Evolutionary conservation across 345 rosid species (phyloP).

Genomic region (Arabidopsis thaliana): DNA sequence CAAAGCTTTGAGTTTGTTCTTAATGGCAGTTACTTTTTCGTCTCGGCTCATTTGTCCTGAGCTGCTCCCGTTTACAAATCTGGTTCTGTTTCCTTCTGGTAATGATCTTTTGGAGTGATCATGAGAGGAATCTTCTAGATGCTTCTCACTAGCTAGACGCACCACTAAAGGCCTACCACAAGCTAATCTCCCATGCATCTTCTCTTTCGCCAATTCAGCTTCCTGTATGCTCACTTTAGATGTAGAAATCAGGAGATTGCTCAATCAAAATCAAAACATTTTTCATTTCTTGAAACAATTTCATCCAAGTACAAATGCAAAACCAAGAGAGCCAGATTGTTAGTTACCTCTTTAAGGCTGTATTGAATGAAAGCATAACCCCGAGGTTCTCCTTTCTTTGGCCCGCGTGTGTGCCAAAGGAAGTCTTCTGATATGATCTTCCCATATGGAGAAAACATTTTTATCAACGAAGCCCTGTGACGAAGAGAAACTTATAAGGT

Average conservation of each 20-base stretch:
- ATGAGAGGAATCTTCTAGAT: slow-evolving; percentile 51
- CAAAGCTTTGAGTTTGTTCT: slow-evolving; percentile 81
- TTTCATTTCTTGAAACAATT: not conserved
- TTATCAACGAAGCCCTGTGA: slow-evolving; percentile 79
- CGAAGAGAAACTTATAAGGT: not conserved
- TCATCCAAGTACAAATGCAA: slow-evolving; percentile 1
- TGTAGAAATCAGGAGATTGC: slow-evolving; percentile 65
- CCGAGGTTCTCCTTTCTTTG: slow-evolving; percentile 89
- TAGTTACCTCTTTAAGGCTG: slow-evolving; percentile 79
- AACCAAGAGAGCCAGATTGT: slow-evolving; percentile 26
- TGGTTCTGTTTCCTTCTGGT: slow-evolving; percentile 50
- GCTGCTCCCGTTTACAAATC: slow-evolving; percentile 47
- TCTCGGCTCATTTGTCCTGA: slow-evolving; percentile 64
- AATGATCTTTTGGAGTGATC: slow-evolving; percentile 43
- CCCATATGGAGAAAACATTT: slow-evolving; percentile 91
- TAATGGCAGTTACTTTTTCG: slow-evolving; percentile 84
- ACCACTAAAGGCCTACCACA: slow-evolving; percentile 89
- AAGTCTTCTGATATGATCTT: slow-evolving; percentile 86
- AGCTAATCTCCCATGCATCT: slow-evolving; percentile 92
- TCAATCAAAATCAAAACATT: not conserved
- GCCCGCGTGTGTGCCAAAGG: slow-evolving; percentile 93
- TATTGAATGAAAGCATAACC: slow-evolving; percentile 86
- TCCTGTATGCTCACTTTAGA: slow-evolving; percentile 96
- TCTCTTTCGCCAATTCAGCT: slow-evolving; percentile 90
- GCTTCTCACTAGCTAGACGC: slow-evolving; percentile 81